Base-by-base conservation (phyloP, 148 eudicot genomes). In the Salicornia ramosissima region DNA sequence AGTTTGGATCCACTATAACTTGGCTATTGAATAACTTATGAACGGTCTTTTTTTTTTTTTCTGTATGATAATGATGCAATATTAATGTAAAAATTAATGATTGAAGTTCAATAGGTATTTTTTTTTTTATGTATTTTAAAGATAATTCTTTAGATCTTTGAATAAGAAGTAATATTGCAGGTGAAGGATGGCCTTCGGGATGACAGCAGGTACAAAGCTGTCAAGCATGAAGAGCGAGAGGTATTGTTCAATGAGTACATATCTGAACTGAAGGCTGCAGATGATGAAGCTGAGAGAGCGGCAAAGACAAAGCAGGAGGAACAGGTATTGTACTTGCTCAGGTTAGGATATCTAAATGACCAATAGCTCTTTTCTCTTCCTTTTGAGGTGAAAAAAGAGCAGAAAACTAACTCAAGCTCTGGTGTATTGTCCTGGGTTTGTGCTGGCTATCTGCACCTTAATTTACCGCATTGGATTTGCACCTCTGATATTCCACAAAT, bases 221-320 rank as follows among this genome's bases (percentile, higher is more conserved):
- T 95, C 51, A 83, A 78, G 77, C 99, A 95, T 69, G 97, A 89
- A 74, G 96, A 95, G 28, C 86, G 97, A 78, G 99, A 95, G 77
- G 67, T 68, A 52, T 66, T 91, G 47, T 95, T 91, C 64, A 86
- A 87, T 64, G 91, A 95, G 75, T 95, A 84, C 78, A 80, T 87
- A 63, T 83, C 86, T 31, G 87, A 91, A 54, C 71, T 91, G 40
- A 95, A 91, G 84, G 84, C 83, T 76, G 88, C 76, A 21, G 85
- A 76, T 75, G 88, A 84, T 74, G 91, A 83, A 75, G 82, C 83
- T 59, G 87, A 84, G 77, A 80, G 81, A 64, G 79, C 69, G 69
- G 82, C 74, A 60, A 87, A 86, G 83, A 85, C 87, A 18, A 87
- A 86, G 82, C 79, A 78, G 75, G 92, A 85, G 42, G 99, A 91